Conservation (phyloP, 371 early-diverging fungal species). For the Rhizopus delemar region DNA sequence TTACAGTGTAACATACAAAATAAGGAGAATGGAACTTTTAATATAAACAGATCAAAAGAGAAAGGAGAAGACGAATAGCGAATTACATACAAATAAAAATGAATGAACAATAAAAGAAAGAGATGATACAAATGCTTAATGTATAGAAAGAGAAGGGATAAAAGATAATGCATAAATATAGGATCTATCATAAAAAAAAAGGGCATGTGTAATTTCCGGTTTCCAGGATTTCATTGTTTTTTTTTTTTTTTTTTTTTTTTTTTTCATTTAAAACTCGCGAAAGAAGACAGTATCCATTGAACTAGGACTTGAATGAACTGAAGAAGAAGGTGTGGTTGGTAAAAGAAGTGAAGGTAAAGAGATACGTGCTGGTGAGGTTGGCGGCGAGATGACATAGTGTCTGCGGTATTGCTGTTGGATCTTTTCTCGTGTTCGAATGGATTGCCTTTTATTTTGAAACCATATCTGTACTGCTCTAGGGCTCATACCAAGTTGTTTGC, state of each 20-base stretch:
- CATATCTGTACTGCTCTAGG: slow-evolving; percentile 84
- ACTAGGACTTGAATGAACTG: slow-evolving; percentile 32
- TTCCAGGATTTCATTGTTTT: not conserved
- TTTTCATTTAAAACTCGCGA: slow-evolving; percentile 11
- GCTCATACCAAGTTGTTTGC: slow-evolving; percentile 22
- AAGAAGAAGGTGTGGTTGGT: slow-evolving; percentile 27
- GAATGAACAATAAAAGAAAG: no score
- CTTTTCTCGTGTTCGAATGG: slow-evolving; percentile 21
- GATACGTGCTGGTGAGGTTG: slow-evolving; percentile 19
- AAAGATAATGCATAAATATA: no score
- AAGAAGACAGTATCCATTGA: slow-evolving; percentile 15
- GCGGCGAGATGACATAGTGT: slow-evolving; percentile 11
- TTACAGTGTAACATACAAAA: no score
- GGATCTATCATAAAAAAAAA: no score
- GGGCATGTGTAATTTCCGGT: no score
- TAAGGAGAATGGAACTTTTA: no score
- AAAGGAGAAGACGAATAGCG: no score
- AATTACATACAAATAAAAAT: no score
- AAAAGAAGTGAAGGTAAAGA: slow-evolving; percentile 33
- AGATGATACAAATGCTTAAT: no score
- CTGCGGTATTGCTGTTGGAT: not conserved
- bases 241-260: not conserved
- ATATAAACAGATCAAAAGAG: no score
- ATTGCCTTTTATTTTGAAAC: slow-evolving; percentile 92
- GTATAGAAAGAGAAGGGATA: no score